Evolutionary conservation across 2,329 filamentous ascomycete genomes (phyloP), one percentile per base, ranked within the genome.

Genomic region (Fusarium coicis): DNA sequence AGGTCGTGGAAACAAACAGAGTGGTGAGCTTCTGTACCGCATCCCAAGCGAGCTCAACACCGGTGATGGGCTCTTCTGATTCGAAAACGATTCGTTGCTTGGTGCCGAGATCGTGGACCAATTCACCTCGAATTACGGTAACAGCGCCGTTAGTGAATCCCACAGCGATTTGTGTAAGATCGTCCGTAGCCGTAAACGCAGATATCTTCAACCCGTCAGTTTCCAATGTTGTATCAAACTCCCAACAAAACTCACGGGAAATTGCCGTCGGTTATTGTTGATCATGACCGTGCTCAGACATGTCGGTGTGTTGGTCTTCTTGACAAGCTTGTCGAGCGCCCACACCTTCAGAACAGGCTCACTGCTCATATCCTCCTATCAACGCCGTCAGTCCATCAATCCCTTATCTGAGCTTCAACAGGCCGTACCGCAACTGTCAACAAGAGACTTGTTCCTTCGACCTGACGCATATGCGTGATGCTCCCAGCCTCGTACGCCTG

Each of bases 121-220:
- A 86, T 80, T 99, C 96, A 68, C 97, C 96, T 66, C 96, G 90
- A 64, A 99, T 93, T 34, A 99, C 91, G 1, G 95, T 97, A 18
- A 99, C 96, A 2, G 95, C 91, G 12, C 96, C 96, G 82, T 99
- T 98, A 18, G 93, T 96, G 80, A 99, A 99, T 10, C 96, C 97
- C 11, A 98, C 93, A 8, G 96, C 96, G 34, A 98, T 90, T 84
- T 99, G 96, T 9, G 93, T 93, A 30, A 99, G 86, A 82, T 98
- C 95, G 54, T 95, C 93, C 34, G 96, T 90, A 2, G 94, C 93
- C 18, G 95, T 90, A 77, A 99, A 96, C 2, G 96, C 95, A 14
- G 95, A 97, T 71, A 98, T 93, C 90, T 92, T 52, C 12, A 15
- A 2, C 4, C 19, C 0, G 26, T 55, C 28, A 81, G 70, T 46